Base-by-base conservation (phyloP, 768 basidiomycete genomes). In the Serpula lacrymans region DNA sequence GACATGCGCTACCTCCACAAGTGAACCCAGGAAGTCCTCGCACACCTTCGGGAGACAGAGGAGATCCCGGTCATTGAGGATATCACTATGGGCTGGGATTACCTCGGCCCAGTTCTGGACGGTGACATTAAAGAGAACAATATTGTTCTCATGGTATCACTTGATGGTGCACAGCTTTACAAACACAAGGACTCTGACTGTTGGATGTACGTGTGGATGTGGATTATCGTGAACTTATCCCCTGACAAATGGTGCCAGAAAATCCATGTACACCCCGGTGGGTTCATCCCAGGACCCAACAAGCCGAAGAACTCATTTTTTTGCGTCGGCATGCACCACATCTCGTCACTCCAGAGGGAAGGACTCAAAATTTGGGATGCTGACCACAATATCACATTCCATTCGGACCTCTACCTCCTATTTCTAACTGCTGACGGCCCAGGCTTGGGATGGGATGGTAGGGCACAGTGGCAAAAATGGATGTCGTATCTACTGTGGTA, bases 101-200 rank as follows among this genome's bases (percentile, higher is more conserved):
- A 58, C 25, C 39, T 64, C 1, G 46, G 52, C 0, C 49, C 59
- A 0, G 49, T 48, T 3, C 33, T 45, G 3, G 13, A 11, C 0
- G 46, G 49, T 0, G 31, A 48, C 1, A 54, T 70, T 27, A 38
- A 36, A 6, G 18, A 40, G 3, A 31, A 66, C 7, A 65, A 74
- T 38, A 63, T 58, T 0, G 40, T 68, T 0, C 45, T 75, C 0
- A 43, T 60, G 29, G 43, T 68, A 8, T 67, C 67, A 0, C 43
- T 68, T 1, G 69, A 73, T 46, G 65, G 72, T 6, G 66, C 67
- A 0, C 71, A 74, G 43, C 60, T 75, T 0, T 72, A 70, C 39
- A 48, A 47, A n/a, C 56, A 56, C 43, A 72, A 72, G 45, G 39
- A 55, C 23, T 74, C 70, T 0, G 69, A 72, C 29, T 60, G 55